Evolutionary conservation across 2,329 filamentous ascomycete genomes (phyloP).

Genomic region (Knufia petricola): DNA sequence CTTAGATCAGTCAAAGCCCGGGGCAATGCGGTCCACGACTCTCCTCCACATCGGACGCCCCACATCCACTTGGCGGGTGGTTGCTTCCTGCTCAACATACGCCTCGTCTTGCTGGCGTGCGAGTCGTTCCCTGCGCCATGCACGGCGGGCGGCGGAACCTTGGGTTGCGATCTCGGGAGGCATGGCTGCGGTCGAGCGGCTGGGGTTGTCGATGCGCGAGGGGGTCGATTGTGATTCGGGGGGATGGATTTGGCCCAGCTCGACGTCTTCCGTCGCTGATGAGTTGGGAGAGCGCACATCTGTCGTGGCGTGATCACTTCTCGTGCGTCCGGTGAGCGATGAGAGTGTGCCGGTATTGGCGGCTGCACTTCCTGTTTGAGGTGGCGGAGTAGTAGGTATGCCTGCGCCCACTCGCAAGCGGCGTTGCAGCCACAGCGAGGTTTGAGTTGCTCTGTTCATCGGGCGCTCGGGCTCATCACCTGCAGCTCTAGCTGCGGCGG

Average conservation of each 20-base stretch:
- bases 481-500: background rate
- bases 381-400: background rate
- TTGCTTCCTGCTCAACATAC: conserved; percentile 12
- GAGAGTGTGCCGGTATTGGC: background rate
- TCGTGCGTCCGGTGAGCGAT: background rate
- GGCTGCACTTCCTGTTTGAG: background rate
- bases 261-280: conserved; percentile 1
- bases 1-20: conserved; percentile 1
- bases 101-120: conserved; percentile 16
- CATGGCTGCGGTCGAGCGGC: conserved; percentile 10
- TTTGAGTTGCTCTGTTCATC: background rate
- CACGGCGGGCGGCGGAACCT: conserved; percentile 18
- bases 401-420: conserved; percentile 3
- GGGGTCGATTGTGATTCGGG: conserved; percentile 6
- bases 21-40: conserved; percentile 1
- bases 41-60: conserved; percentile 11
- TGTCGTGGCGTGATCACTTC: conserved; percentile 6
- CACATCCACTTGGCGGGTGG: conserved; percentile 12
- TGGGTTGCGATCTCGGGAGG: conserved; percentile 18
- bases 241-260: conserved; percentile 1
- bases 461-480: background rate
- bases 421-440: background rate
- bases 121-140: conserved; percentile 19
- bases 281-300: background rate
- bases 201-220: background rate